Evolutionary conservation across 345 rosid species (phyloP), one percentile per base, ranked within the genome.

Genomic region (Salix purpurea): DNA sequence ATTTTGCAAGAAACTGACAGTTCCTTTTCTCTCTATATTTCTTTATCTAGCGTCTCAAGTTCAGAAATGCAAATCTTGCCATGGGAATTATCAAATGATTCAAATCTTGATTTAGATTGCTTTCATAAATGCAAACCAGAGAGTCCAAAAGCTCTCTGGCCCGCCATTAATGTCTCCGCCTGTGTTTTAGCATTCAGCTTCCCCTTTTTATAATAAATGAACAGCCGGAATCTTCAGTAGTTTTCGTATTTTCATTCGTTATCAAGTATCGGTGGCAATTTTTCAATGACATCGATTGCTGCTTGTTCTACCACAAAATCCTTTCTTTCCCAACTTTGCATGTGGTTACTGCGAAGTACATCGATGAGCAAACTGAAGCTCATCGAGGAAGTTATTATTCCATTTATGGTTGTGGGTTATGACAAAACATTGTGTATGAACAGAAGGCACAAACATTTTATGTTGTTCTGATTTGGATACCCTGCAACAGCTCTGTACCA

Each of bases 401-500:
- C 8, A 21, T 24, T 40, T n/a, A 34, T 74, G 60, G 46, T 16
- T 67, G 50, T n/a, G 16, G 66, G 32, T 70, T 24, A 60, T 36
- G 54, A 46, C 46, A 66, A 46, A 79, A 52, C 48, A 74, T 60
- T 21, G 72, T 52, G 71, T 75, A 80, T 84, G 36, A 75, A 81
- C 84, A 81, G 73, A 84, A 56, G 80, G 60, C 64, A 69, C 23
- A 74, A 18, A 78, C 54, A 39, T 40, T 64, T 52, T 62, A 61
- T 64, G 42, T 39, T 73, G 44, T 26, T 58, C 15, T 37, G 76
- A 66, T 65, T 39, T 82, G 71, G 73, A 60, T 70, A 83, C 68
- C 69, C 75, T 72, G 77, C 79, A 76, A 76, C 80, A 71, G 84
- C 80, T 78, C 80, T 82, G 77, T 65, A 80, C 76, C 76, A 78